phyloP scores from a whole-genome alignment of 352 stramenopile species.

The Pythium coloratum region DNA sequence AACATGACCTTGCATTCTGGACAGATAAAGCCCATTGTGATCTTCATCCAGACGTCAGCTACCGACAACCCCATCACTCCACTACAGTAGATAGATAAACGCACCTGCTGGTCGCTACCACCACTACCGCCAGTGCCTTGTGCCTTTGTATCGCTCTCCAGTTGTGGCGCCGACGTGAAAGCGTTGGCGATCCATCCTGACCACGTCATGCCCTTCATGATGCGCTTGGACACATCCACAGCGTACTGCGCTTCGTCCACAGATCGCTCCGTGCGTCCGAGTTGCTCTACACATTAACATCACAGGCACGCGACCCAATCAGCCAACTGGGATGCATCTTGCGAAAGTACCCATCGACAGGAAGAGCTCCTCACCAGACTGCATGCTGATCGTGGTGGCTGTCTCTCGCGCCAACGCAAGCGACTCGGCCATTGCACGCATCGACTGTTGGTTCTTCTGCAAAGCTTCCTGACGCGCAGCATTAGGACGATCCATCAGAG shows the following conservation, averaged over 20 bases:
- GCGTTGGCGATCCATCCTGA: slow-evolving; percentile 81
- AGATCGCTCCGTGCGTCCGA: slow-evolving; percentile 50
- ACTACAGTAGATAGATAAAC: not conserved
- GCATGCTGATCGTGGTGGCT: slow-evolving; percentile 63
- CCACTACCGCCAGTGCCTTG: not conserved
- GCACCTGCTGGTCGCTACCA: slow-evolving; percentile 7
- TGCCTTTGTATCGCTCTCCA: slow-evolving; percentile 7
- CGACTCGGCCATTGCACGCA: slow-evolving; percentile 52
- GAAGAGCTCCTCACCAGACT: slow-evolving; percentile 37
- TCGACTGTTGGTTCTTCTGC: slow-evolving; percentile 50
- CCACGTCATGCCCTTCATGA: slow-evolving; percentile 75
- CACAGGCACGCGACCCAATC: too few relatives aligned
- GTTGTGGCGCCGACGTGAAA: slow-evolving; percentile 41
- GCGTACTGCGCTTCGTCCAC: slow-evolving; percentile 64
- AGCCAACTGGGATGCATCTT: too few relatives aligned
- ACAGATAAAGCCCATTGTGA: slow-evolving; percentile 85
- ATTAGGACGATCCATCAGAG: not conserved
- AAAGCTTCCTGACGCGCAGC: slow-evolving; percentile 5
- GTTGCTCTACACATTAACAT: slow-evolving; percentile 39
- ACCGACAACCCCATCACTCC: not conserved
- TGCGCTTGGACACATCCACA: slow-evolving; percentile 56
- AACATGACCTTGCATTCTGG: slow-evolving; percentile 79
- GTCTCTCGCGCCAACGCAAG: slow-evolving; percentile 51
- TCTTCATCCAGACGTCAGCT: slow-evolving; percentile 32
- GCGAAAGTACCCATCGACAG: not conserved